Conservation (phyloP, 2,329 filamentous ascomycete species). For the Sporothrix globosa region DNA sequence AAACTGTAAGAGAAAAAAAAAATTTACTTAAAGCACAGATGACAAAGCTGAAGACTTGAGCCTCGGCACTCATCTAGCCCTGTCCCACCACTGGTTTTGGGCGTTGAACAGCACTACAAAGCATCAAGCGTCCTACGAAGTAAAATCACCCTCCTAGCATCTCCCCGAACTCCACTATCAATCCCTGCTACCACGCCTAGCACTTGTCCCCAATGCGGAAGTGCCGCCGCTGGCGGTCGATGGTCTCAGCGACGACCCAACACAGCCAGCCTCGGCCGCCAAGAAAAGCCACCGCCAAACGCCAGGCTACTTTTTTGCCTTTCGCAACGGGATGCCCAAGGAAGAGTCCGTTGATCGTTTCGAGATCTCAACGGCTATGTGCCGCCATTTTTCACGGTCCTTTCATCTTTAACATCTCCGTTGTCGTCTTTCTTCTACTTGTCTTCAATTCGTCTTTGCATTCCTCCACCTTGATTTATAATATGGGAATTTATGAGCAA, state of each 20-base stretch:
- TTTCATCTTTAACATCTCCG: neutral
- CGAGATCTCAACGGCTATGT: neutral
- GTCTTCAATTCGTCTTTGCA: neutral
- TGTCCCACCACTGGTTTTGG: neutral
- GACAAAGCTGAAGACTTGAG: neutral
- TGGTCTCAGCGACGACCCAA: neutral
- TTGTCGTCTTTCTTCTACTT: neutral
- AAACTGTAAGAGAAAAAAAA: neutral
- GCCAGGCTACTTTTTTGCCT: neutral
- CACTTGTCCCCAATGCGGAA: slow-evolving; percentile 22
- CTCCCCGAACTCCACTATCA: neutral
- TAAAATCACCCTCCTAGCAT: neutral
- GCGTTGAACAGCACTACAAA: too few species aligned
- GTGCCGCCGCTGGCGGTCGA: slow-evolving; percentile 22
- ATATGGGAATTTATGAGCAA: neutral
- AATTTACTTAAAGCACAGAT: neutral
- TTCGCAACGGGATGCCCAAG: neutral
- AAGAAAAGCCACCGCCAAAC: neutral
- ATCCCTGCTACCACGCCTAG: neutral
- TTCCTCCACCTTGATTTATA: slow-evolving; percentile 1
- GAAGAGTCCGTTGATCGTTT: neutral
- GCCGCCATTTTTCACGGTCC: neutral
- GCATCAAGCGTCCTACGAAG: too few species aligned
- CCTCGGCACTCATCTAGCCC: slow-evolving; percentile 13
- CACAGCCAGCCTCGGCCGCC: slow-evolving; percentile 15